Conservation (phyloP, 2,329 filamentous ascomycete species). For the Pseudodiploospora longispora region DNA sequence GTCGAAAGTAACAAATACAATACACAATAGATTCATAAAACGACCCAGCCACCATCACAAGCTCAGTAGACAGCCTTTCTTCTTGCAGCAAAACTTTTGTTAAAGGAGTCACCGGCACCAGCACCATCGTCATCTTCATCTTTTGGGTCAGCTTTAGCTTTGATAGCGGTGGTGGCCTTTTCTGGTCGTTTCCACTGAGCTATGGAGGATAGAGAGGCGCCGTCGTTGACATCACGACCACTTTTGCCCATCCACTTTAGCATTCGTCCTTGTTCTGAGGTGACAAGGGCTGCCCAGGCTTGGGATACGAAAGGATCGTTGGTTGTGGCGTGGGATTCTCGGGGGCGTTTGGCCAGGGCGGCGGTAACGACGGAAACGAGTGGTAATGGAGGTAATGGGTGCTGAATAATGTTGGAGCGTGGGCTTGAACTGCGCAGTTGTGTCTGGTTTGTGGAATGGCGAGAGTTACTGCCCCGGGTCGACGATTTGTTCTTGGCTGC, state of each 20-base stretch:
- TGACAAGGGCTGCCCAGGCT: conserved; percentile 11
- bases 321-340: not conserved
- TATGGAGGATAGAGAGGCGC: not conserved
- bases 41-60: too few species aligned
- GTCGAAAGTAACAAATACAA: too few species aligned
- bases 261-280: conserved; percentile 4
- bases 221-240: not conserved
- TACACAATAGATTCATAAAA: too few species aligned
- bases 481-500: not conserved
- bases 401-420: conserved; percentile 9
- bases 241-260: conserved; percentile 3
- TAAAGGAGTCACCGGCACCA: too few species aligned
- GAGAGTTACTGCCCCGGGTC: too few species aligned
- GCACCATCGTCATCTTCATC: too few species aligned
- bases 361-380: conserved; percentile 3
- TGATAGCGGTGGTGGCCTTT: not conserved
- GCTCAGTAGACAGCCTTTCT: too few species aligned
- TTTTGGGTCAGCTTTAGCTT: too few species aligned
- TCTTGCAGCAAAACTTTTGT: too few species aligned
- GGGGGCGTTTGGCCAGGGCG: not conserved
- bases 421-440: not conserved
- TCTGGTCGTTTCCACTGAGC: not conserved
- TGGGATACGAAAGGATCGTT: conserved; percentile 11
- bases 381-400: not conserved
- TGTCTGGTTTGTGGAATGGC: too few species aligned